These are phyloP conservation scores for Diospyros kaki DNA, from an alignment of 148 eudicot genomes.

Conservation along the genomic window DNA sequence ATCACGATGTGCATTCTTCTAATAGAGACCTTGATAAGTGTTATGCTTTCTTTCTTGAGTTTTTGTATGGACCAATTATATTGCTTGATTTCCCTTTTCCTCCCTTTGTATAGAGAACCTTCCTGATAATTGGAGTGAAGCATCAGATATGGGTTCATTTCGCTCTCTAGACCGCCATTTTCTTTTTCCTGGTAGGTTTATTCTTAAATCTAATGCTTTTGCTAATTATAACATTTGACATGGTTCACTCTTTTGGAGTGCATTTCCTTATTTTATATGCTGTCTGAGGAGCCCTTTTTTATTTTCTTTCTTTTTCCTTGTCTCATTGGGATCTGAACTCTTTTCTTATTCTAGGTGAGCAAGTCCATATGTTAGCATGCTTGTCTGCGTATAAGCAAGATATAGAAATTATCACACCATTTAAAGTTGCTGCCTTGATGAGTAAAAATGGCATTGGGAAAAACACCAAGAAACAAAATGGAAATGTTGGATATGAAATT, in stretches of 20 bases:
- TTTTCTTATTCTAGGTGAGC: conserved; percentile 60
- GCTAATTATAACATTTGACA: no score
- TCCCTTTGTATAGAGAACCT: conserved; percentile 45
- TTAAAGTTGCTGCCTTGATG: conserved; percentile 91
- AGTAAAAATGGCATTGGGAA: conserved; percentile 57
- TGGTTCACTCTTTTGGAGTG: no score
- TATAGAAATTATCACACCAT: conserved; percentile 81
- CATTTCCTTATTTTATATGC: no score
- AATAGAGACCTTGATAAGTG: background rate
- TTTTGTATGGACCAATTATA: conserved; percentile 1
- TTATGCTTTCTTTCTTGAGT: background rate
- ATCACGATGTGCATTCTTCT: background rate
- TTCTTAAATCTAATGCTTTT: no score
- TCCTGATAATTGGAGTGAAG: conserved; percentile 63
- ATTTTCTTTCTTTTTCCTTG: conserved; percentile 3
- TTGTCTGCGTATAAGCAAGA: conserved; percentile 80
- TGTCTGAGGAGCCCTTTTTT: background rate
- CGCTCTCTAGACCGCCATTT: conserved; percentile 75
- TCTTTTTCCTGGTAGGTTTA: conserved; percentile 73
- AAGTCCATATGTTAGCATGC: conserved; percentile 78
- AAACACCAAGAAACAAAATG: conserved; percentile 47
- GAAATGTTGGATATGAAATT: conserved; percentile 30
- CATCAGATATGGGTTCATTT: conserved; percentile 58
- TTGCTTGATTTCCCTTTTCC: conserved; percentile 12
- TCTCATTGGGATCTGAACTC: background rate